Conservation (phyloP, 192 early-diverging fungal genomes). For the Jimgerdemannia lactiflua region DNA sequence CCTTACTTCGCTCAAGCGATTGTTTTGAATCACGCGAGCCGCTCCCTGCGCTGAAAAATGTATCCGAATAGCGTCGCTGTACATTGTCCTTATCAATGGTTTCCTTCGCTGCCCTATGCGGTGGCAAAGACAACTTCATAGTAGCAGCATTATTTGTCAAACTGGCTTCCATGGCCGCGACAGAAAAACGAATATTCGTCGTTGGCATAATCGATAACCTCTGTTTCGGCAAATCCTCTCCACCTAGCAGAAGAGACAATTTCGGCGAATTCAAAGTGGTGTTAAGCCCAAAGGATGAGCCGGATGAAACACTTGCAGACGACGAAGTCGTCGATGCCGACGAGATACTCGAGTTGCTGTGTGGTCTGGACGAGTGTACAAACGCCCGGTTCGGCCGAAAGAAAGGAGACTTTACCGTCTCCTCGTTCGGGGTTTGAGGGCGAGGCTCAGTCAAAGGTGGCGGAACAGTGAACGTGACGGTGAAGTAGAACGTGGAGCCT, state of each 20-base stretch:
- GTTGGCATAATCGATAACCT: too few species aligned
- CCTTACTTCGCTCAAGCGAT: not conserved
- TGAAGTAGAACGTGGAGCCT: slow-evolving; percentile 77
- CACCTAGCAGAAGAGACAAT: too few species aligned
- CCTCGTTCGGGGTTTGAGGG: slow-evolving; percentile 43
- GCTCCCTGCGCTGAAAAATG: not conserved
- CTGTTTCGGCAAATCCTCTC: too few species aligned
- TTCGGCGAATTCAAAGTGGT: not conserved
- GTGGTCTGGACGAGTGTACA: not conserved
- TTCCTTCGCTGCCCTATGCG: not conserved
- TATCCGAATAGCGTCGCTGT: not conserved
- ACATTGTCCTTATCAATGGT: slow-evolving; percentile 2
- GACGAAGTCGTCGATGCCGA: not conserved
- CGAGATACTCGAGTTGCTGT: not conserved
- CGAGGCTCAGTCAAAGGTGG: slow-evolving; percentile 23
- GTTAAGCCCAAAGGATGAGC: slow-evolving; percentile 5
- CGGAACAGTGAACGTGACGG: slow-evolving; percentile 50
- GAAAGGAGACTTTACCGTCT: slow-evolving; percentile 22
- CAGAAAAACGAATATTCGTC: too few species aligned
- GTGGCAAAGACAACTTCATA: too few species aligned
- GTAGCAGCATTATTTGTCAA: too few species aligned
- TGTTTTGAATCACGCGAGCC: not conserved
- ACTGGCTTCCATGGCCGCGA: not conserved
- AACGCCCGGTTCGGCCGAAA: slow-evolving; percentile 8
- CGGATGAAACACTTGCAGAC: slow-evolving; percentile 13